Evolutionary conservation across 2,329 filamentous ascomycete genomes (phyloP), one percentile per base, ranked within the genome.

Genomic region (Colletotrichum gloeosporioides): DNA sequence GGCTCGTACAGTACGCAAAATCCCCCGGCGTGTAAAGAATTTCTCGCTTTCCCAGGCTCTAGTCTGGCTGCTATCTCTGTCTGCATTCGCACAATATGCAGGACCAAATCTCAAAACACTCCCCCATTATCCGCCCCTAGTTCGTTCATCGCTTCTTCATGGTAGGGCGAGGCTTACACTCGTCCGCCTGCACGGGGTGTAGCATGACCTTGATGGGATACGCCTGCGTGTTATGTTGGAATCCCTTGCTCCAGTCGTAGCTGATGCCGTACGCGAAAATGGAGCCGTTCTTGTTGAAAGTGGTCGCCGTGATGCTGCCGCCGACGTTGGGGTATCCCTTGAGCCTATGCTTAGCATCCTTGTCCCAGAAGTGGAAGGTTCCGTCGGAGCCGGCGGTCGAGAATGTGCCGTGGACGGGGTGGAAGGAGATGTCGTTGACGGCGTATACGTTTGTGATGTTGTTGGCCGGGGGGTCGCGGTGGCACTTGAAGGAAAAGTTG

Each of bases 401-500:
- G 88, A 99, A 99, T n/a, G 97, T 99, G 82, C 97, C 97, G 85
- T 98, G 96, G 15, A 95, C 90, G 2, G 97, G 97, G 87, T 99
- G 97, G 92, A 99, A 99, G 29, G 95, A 98, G 85, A 99, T 99
- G 80, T 96, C 94, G 87, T 99, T 99, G 83, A 99, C 96, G 2
- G 96, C 93, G 88, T 96, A 97, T 80, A 99, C 97, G 82, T 96
- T 97, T 80, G 95, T 95, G 78, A 94, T 88, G 85, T 95, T 96
- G 82, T 91, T 92, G 73, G 92, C 87, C 2, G 94, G 92, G 7
- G 92, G 91, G 81, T 98, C 95, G 75, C 97, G 96, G 85, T 99
- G 97, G 86, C 97, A 99, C 87, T 99, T 99, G 92, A 99, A 99
- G 57, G 95, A 98, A 89, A 99, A 99, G 88, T 99, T 99, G 82